These are phyloP conservation scores for Hymenoscyphus infarciens DNA, from an alignment of 2,329 filamentous ascomycete species.

Conservation along the genomic window DNA sequence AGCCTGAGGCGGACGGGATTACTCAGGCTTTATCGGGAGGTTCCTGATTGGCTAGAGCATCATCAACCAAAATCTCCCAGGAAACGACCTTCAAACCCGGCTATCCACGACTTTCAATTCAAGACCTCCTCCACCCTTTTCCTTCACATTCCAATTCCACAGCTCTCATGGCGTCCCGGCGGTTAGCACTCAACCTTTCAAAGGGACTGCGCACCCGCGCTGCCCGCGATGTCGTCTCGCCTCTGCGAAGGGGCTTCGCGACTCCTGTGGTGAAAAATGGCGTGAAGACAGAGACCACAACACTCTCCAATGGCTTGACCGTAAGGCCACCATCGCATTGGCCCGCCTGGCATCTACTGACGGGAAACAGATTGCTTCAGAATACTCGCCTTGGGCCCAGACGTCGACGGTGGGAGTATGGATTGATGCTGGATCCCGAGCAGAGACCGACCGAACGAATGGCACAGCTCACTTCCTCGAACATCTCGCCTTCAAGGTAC, in stretches of 20 bases:
- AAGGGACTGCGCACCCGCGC: conserved; percentile 84
- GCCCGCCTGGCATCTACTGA: conserved; percentile 31
- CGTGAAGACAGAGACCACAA: conserved; percentile 91
- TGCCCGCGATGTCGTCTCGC: conserved; percentile 73
- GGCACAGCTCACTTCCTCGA: conserved; percentile 99
- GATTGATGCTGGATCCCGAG: conserved; percentile 98
- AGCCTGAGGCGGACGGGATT: conserved; percentile 9
- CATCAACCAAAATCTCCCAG: conserved; percentile 21
- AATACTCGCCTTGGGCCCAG: conserved; percentile 97
- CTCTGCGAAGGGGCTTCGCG: conserved; percentile 82
- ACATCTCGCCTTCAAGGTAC: conserved; percentile 99
- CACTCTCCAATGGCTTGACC: conserved; percentile 95
- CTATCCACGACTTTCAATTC: conserved; percentile 20
- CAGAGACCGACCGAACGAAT: conserved; percentile 98
- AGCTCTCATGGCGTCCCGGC: conserved; percentile 81
- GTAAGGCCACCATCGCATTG: conserved; percentile 45
- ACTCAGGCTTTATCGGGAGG: conserved; percentile 15
- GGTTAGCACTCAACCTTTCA: conserved; percentile 92
- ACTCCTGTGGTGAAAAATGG: conserved; percentile 68
- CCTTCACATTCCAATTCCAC: conserved; percentile 25
- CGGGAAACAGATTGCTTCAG: conserved; percentile 77
- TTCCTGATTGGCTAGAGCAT: conserved; percentile 24
- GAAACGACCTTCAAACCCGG: conserved; percentile 14
- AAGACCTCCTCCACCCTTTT: conserved; percentile 18
- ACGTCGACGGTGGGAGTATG: conserved; percentile 97